Evolutionary conservation across 2,329 filamentous ascomycete genomes (phyloP).

Genomic region (Plectosphaerella plurivora): DNA sequence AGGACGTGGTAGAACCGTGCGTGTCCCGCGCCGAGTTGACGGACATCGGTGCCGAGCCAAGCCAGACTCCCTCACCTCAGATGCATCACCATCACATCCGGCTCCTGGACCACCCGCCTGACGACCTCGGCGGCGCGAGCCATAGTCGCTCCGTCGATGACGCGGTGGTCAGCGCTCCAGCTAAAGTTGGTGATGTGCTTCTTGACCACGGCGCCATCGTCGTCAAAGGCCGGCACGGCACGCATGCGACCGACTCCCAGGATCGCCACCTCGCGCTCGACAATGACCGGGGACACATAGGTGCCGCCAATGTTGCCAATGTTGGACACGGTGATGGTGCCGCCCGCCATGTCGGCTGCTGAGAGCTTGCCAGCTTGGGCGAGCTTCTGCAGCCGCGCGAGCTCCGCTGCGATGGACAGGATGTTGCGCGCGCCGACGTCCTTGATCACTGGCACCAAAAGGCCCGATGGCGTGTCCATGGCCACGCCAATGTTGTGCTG

Average conservation of each 20-base stretch:
- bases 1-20: too few relatives aligned
- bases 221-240: conserved; percentile 73
- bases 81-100: conserved; percentile 81
- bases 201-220: conserved; percentile 56
- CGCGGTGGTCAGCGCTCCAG: conserved; percentile 75
- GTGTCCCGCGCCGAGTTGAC: too few relatives aligned
- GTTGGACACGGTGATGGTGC: conserved; percentile 94
- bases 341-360: conserved; percentile 71
- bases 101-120: conserved; percentile 72
- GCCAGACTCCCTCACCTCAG: conserved; percentile 50
- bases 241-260: conserved; percentile 81
- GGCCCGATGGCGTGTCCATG: conserved; percentile 85
- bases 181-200: conserved; percentile 86
- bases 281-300: conserved; percentile 86
- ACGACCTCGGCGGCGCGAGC: conserved; percentile 84
- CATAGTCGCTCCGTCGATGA: conserved; percentile 93
- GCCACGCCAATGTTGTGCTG: conserved; percentile 95
- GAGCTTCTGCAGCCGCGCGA: conserved; percentile 67
- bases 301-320: conserved; percentile 94
- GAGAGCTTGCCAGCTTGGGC: conserved; percentile 72
- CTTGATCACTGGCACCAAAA: conserved; percentile 88
- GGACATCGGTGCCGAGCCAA: too few relatives aligned
- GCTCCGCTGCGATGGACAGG: conserved; percentile 70
- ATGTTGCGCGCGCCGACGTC: conserved; percentile 77
- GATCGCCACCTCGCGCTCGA: conserved; percentile 87